Evolutionary conservation across 768 basidiomycete genomes (phyloP), one percentile per base, ranked within the genome.

Genomic region (Butyriboletus loyo): DNA sequence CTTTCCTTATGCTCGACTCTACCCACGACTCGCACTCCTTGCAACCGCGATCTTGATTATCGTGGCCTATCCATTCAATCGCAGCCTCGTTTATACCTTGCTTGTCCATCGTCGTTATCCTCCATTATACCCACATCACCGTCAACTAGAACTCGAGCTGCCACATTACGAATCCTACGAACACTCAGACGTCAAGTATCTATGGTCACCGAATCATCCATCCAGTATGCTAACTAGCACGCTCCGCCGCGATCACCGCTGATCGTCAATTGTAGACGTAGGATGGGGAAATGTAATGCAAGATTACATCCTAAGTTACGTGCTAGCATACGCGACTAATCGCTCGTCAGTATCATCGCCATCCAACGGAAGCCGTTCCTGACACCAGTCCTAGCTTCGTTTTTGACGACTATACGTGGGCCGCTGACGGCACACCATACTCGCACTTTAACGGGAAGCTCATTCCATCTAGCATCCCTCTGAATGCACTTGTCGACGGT

Each of bases 181-280:
- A 9, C 32, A 19, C n/a, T 46, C 45, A 8, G n/a, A 35, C 13
- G 34, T 25, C 32, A 46, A 35, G 6, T 46, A 46, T 13, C 7
- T 46, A 9, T 46, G 45, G 45, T 11, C 45, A 35, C 45, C 45
- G 13, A 46, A 46, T 35, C 45, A 46, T 35, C 45, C 45, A n/a
- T 35, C 32, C 21, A 35, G 45, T 46, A 46, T 25, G 45, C 3
- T 9, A 25, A 25, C 13, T 19, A n/a, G 5, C 19, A 35, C 2
- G 11, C 31, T 46, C 45, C 7, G 7, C 24, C 17, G 4, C n/a
- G 13, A 19, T 8, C 34, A 17, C 25, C 5, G 24, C 45, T 46
- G 32, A 46, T 19, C 9, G 24, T 35, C 45, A 7, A 19, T 19
- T 13, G 24, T 14, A 46, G 45, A 25, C 14, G 45, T 46, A 25